These are phyloP conservation scores for Wallacemonas collosoma DNA, from an alignment of 208 protist species.

Conservation along the genomic window DNA sequence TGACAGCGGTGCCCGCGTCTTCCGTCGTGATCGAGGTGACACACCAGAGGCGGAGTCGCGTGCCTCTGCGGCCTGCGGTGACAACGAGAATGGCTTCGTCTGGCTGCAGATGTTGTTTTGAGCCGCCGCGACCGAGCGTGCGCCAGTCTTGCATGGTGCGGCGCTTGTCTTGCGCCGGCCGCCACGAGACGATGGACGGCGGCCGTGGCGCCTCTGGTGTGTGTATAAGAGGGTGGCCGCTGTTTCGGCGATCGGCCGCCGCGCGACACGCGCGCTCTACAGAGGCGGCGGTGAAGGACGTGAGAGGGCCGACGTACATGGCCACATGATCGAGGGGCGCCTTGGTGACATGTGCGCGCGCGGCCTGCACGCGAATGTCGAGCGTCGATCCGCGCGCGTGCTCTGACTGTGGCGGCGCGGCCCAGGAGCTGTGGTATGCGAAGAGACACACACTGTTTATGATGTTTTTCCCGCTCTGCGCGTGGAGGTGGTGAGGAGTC, in stretches of 20 bases:
- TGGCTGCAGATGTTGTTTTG: background rate
- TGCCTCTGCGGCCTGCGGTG: background rate
- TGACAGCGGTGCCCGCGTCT: background rate
- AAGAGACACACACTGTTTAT: slow-evolving; percentile 9
- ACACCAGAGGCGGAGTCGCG: slow-evolving; percentile 6
- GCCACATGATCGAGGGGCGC: background rate
- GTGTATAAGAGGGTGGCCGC: background rate
- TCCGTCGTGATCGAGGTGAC: background rate
- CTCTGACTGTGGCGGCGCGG: background rate
- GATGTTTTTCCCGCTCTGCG: background rate
- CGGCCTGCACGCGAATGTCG: background rate
- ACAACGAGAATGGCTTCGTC: slow-evolving; percentile 1
- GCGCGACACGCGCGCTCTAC: slow-evolving; percentile 9
- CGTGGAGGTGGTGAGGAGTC: background rate
- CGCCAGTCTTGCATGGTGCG: background rate
- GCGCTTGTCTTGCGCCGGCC: background rate
- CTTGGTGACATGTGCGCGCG: background rate
- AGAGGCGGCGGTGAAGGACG: background rate
- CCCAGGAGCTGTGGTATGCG: slow-evolving; percentile 4
- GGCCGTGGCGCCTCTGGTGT: background rate
- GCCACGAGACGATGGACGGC: slow-evolving; percentile 1
- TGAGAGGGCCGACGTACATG: slow-evolving; percentile 2
- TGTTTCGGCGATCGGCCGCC: background rate
- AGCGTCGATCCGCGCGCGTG: background rate
- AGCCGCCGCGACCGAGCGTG: background rate